Evolutionary conservation across 1,284 basidiomycete species (phyloP).

Genomic region (Ustilago loliicola): DNA sequence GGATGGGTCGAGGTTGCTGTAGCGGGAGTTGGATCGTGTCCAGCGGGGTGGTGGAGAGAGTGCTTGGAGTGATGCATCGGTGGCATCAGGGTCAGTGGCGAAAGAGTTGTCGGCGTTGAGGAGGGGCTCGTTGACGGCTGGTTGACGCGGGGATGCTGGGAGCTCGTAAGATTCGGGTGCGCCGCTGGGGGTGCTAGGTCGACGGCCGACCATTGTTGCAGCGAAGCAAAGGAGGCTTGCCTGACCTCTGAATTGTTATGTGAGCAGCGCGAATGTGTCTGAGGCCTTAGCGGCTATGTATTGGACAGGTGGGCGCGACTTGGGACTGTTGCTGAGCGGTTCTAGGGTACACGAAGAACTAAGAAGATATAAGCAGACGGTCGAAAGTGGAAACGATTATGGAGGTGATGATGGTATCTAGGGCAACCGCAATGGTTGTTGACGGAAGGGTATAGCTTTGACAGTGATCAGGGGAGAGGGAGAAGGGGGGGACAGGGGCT

Average conservation of each 20-base stretch:
- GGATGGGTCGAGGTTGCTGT: conserved; percentile 15
- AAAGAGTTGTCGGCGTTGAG: conserved; percentile 25
- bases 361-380: neutral
- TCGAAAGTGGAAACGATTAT: neutral
- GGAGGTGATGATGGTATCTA: neutral
- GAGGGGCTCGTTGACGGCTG: conserved; percentile 26
- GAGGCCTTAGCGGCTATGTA: neutral
- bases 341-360: neutral
- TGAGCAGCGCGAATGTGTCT: neutral
- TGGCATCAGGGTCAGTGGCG: conserved; percentile 22
- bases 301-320: neutral
- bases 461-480: neutral
- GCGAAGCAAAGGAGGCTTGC: neutral
- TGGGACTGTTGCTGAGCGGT: neutral
- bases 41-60: conserved; percentile 23
- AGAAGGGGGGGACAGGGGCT: neutral
- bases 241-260: neutral
- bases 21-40: conserved; percentile 27
- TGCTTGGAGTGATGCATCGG: conserved; percentile 29
- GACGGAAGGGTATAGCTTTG: neutral
- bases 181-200: conserved; percentile 1
- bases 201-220: conserved; percentile 22
- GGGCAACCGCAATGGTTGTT: neutral
- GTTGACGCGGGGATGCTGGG: conserved; percentile 25
- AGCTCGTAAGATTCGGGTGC: conserved; percentile 29